These are phyloP conservation scores for Solanum ossicruentum DNA, from an alignment of 257 asterid genomes.

Conservation along the genomic window DNA sequence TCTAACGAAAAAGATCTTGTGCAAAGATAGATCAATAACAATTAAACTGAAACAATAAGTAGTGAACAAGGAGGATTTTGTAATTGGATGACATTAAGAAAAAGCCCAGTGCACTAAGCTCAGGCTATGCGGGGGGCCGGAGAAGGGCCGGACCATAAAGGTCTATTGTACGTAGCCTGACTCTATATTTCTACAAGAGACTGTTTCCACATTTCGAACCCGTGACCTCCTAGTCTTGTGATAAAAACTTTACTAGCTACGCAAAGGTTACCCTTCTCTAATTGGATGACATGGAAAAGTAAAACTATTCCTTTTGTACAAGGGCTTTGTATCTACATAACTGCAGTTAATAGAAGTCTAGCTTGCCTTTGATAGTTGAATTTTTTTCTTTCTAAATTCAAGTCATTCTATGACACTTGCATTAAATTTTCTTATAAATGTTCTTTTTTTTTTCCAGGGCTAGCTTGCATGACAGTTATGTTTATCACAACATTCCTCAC, in stretches of 20 bases:
- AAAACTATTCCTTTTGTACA: not conserved
- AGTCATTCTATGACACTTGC: not conserved
- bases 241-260: not conserved
- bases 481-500: conserved; percentile 80
- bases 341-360: not conserved
- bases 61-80: not conserved
- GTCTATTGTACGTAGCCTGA: not conserved
- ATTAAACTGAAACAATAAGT: not conserved
- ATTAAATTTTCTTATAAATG: not conserved
- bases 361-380: not conserved
- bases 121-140: not conserved
- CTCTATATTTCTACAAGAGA: not conserved
- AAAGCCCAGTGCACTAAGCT: not conserved
- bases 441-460: conserved; percentile 38
- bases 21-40: not conserved
- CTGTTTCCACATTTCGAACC: not conserved
- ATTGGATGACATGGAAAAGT: not conserved
- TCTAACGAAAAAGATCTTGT: not conserved
- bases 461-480: conserved; percentile 94
- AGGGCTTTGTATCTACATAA: not conserved
- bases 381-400: not conserved
- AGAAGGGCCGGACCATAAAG: not conserved
- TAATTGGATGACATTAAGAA: not conserved
- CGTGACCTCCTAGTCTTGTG: not conserved
- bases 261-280: not conserved